Conservation (phyloP, 192 early-diverging fungal species). For the Thamnidium elegans region DNA sequence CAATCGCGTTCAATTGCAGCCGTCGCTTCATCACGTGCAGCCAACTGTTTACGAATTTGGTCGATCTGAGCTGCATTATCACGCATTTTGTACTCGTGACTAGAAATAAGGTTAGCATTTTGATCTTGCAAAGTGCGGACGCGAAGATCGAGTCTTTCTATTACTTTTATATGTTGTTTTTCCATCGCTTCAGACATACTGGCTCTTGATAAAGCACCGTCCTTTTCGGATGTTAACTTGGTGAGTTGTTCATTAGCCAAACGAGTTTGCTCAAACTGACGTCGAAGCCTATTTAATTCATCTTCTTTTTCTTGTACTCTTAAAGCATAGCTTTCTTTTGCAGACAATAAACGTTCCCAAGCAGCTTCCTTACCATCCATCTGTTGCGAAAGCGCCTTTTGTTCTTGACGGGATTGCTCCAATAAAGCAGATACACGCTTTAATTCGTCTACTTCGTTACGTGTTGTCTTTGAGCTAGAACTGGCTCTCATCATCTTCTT, state of each 20-base stretch:
- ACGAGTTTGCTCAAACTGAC: neutral
- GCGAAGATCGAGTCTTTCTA: conserved; percentile 16
- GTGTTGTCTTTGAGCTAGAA: neutral
- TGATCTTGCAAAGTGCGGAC: conserved; percentile 15
- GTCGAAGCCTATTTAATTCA: conserved; percentile 2
- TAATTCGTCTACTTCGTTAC: neutral
- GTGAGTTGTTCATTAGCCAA: neutral
- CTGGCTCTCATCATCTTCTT: neutral
- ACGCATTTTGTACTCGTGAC: conserved; percentile 2
- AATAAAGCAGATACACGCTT: conserved; percentile 20
- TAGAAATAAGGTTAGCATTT: neutral
- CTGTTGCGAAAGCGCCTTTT: conserved; percentile 7
- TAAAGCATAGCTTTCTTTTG: conserved; percentile 28
- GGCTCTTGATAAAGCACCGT: neutral
- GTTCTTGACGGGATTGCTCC: conserved; percentile 20
- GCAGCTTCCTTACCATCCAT: conserved; percentile 24
- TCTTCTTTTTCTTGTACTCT: conserved; percentile 25
- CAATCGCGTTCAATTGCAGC: conserved; percentile 32
- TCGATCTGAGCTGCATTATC: conserved; percentile 34
- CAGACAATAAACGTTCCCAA: conserved; percentile 27
- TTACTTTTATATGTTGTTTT: conserved; percentile 13
- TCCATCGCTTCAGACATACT: conserved; percentile 12
- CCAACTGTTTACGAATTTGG: conserved; percentile 16
- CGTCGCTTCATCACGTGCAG: conserved; percentile 17
- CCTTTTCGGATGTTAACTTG: conserved; percentile 1